These are phyloP conservation scores for Cucurbitaria berberidis DNA, from an alignment of 2,329 filamentous ascomycete species.

Conservation along the genomic window DNA sequence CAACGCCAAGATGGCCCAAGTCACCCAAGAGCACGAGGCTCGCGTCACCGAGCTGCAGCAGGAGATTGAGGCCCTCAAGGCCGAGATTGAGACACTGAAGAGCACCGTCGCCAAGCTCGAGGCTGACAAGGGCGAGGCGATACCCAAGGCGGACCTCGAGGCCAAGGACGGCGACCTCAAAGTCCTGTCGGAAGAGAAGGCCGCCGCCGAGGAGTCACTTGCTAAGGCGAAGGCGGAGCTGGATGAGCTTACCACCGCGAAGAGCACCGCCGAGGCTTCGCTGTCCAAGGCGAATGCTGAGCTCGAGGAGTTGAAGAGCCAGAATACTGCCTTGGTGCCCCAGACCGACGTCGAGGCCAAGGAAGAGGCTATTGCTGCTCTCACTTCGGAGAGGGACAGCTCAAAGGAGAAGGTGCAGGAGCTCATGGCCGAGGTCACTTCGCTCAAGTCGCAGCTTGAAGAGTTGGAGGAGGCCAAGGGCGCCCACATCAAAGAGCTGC, in stretches of 20 bases:
- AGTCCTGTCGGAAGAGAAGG: conserved; percentile 23
- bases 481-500: conserved; percentile 19
- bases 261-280: conserved; percentile 20
- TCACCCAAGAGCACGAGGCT: conserved; percentile 26
- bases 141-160: conserved; percentile 33
- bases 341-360: conserved; percentile 37
- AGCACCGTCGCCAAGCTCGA: conserved; percentile 30
- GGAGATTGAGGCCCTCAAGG: conserved; percentile 36
- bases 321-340: conserved; percentile 22
- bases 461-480: conserved; percentile 24
- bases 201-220: conserved; percentile 18
- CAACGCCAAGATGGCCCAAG: conserved; percentile 31
- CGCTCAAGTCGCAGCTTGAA: conserved; percentile 33
- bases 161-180: conserved; percentile 40
- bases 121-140: conserved; percentile 19
- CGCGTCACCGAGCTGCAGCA: conserved; percentile 33
- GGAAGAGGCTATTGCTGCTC: conserved; percentile 30
- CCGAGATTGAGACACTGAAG: conserved; percentile 39
- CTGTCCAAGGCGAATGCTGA: conserved; percentile 28
- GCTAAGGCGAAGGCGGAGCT: conserved; percentile 26
- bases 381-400: conserved; percentile 32
- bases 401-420: conserved; percentile 29
- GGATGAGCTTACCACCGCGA: conserved; percentile 20
- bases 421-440: conserved; percentile 27
- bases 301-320: conserved; percentile 26